Percentiles rank a stretch among this genome's conserved stretches.
phyloP scores from a whole-genome alignment of 257 asterid species.

The Salvia splendens region DNA sequence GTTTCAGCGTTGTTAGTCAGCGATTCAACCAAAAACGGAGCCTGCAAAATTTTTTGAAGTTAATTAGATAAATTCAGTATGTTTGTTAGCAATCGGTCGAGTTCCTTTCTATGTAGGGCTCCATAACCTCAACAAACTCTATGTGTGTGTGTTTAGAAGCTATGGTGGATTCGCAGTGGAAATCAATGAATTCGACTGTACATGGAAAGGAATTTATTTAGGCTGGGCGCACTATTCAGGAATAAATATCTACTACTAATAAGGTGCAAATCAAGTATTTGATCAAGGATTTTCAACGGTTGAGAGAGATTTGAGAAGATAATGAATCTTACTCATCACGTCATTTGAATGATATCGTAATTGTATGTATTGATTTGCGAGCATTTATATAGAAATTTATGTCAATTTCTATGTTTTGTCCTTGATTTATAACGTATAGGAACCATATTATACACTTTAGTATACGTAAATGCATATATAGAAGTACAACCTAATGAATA shows the following conservation, averaged over 20 bases:
- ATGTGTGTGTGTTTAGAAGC: not conserved
- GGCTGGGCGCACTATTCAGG: not conserved
- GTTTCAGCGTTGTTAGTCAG: not conserved
- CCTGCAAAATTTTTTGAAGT: not conserved
- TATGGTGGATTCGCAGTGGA: not conserved
- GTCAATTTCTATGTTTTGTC: not conserved
- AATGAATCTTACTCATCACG: not conserved
- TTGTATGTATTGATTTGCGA: not conserved
- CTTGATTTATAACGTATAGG: not conserved
- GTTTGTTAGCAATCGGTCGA: not conserved
- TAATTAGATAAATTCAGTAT: not conserved
- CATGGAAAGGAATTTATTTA: not conserved
- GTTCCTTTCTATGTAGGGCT: not conserved
- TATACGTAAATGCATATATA: not conserved
- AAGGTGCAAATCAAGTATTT: not conserved
- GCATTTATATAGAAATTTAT: not conserved
- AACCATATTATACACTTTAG: not conserved
- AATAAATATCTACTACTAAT: not conserved
- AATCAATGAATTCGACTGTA: not conserved
- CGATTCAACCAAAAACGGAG: not conserved
- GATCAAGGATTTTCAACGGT: not conserved
- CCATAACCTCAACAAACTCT: not conserved
- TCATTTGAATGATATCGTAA: not conserved
- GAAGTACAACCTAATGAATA: not conserved
- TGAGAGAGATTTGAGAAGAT: not conserved